Conservation (phyloP, 768 basidiomycete species). For the Mycena kentingensis region DNA sequence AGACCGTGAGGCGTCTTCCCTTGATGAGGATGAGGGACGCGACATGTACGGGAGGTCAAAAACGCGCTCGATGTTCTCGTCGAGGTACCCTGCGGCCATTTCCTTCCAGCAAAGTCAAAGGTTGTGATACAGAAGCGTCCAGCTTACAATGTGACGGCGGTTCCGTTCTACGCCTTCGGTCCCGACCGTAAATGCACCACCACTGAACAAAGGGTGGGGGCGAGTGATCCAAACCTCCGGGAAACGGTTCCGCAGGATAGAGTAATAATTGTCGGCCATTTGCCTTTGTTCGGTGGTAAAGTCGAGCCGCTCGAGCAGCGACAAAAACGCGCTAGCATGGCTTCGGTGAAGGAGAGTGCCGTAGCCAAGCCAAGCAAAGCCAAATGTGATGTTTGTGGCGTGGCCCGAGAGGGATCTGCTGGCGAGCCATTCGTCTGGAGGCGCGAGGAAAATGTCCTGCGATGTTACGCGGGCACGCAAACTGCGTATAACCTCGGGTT, state of each 20-base stretch:
- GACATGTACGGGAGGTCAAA: constrained; percentile 11
- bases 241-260: constrained; percentile 54
- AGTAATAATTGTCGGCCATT: constrained; percentile 75
- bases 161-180: constrained; percentile 60
- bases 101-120: constrained; percentile 5
- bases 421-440: constrained; percentile 62
- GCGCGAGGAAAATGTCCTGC: constrained; percentile 53
- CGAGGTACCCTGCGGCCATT: constrained; percentile 47
- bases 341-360: constrained; percentile 55
- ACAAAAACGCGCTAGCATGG: constrained; percentile 48
- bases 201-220: constrained; percentile 60
- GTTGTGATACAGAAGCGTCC: neutral
- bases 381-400: constrained; percentile 49
- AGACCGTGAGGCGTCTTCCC: constrained; percentile 1
- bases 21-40: neutral
- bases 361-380: constrained; percentile 65
- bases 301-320: constrained; percentile 46
- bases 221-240: constrained; percentile 68
- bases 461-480: constrained; percentile 44
- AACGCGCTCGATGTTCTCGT: constrained; percentile 28
- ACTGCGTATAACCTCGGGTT: constrained; percentile 55
- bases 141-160: constrained; percentile 56
- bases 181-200: constrained; percentile 63
- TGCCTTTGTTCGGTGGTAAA: constrained; percentile 51
- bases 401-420: constrained; percentile 49